These are phyloP conservation scores for Macrophomina phaseolina DNA, from an alignment of 2,329 filamentous ascomycete genomes.

Conservation along the genomic window DNA sequence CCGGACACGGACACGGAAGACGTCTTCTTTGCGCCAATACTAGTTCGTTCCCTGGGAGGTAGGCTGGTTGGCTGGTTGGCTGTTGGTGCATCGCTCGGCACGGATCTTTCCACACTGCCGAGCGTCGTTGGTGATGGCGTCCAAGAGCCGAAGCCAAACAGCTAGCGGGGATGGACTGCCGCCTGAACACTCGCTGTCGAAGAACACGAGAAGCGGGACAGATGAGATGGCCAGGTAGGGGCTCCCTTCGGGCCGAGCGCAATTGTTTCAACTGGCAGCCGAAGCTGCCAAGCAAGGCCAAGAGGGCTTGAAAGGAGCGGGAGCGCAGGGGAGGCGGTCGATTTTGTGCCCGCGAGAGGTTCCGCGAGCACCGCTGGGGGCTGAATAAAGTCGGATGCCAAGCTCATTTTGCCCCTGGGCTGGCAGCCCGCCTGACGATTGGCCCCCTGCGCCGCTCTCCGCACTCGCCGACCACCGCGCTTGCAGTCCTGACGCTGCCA, in stretches of 20 bases:
- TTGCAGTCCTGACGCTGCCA: conserved; percentile 13
- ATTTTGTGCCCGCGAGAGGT: neutral
- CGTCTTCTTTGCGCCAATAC: no score
- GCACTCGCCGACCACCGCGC: neutral
- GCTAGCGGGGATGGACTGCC: neutral
- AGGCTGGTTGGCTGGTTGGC: no score
- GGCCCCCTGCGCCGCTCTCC: conserved; percentile 3
- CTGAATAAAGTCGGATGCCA: conserved; percentile 11
- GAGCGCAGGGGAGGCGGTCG: neutral
- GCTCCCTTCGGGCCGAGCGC: conserved; percentile 16
- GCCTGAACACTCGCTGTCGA: neutral
- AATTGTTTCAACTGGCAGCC: conserved; percentile 2
- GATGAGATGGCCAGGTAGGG: no score
- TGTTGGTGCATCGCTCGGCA: no score
- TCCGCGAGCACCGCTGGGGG: neutral
- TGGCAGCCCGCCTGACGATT: conserved; percentile 7
- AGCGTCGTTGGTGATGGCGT: neutral
- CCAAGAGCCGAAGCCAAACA: neutral
- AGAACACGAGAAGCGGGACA: conserved; percentile 13
- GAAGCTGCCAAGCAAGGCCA: conserved; percentile 17
- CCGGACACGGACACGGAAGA: no score
- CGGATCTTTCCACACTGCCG: neutral
- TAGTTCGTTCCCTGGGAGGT: no score
- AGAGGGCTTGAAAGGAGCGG: conserved; percentile 1
- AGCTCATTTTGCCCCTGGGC: neutral